Percentiles rank a stretch among this genome's conserved stretches.
These are phyloP conservation scores for Alopecurus myosuroides DNA, from an alignment of 176 grass and related monocot genomes.

Conservation along the genomic window DNA sequence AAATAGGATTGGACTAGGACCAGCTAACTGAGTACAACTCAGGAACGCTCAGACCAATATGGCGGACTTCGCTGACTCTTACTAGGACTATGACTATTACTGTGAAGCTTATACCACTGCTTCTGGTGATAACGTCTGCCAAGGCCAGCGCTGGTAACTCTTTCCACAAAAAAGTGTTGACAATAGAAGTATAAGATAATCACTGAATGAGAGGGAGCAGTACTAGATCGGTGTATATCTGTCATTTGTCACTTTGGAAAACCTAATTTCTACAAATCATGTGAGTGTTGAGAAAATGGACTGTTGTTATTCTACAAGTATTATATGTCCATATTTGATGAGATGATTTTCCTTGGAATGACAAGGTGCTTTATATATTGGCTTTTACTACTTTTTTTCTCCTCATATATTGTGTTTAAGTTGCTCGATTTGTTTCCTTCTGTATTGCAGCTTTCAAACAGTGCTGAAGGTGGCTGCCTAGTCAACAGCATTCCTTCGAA, in stretches of 20 bases:
- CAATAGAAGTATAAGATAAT: neutral
- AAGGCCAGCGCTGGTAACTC: neutral
- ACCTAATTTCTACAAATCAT: neutral
- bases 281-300: neutral
- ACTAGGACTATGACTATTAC: neutral
- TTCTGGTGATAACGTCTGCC: neutral
- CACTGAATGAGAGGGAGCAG: neutral
- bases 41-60: neutral
- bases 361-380: neutral
- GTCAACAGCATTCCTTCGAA: constrained; percentile 77
- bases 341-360: constrained; percentile 7
- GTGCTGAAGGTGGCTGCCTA: constrained; percentile 55
- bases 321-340: constrained; percentile 1
- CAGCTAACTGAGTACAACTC: neutral
- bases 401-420: neutral
- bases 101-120: neutral
- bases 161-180: neutral
- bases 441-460: constrained; percentile 79
- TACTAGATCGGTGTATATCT: neutral
- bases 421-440: constrained; percentile 11
- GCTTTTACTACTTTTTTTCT: neutral
- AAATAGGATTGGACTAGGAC: neutral
- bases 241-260: neutral
- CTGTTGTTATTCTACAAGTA: neutral
- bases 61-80: neutral